Percentiles rank a stretch among this genome's conserved stretches.
Evolutionary conservation across 805 yeast species (phyloP).

Genomic region (Saccharomycopsis malanga): DNA sequence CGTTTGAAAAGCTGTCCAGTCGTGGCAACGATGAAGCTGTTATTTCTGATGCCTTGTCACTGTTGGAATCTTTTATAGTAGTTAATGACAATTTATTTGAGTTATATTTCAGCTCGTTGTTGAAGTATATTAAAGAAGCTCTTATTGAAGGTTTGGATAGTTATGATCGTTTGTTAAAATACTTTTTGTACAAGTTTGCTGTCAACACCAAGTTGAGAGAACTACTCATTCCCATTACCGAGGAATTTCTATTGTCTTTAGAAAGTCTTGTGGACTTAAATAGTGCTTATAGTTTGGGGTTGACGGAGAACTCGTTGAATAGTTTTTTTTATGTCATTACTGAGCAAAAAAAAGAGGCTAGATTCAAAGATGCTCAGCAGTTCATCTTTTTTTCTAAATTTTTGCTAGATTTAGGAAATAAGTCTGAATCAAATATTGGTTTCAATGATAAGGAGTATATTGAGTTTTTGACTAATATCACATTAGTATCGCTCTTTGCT

Average conservation of each 20-base stretch:
- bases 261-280: not conserved
- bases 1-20: not conserved
- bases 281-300: not conserved
- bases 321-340: constrained; percentile 7
- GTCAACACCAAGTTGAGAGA: not conserved
- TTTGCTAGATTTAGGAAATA: not conserved
- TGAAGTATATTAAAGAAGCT: too few species aligned
- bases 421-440: not conserved
- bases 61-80: not conserved
- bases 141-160: too few species aligned
- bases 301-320: constrained; percentile 7
- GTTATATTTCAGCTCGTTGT: not conserved
- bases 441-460: not conserved
- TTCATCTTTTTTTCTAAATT: constrained; percentile 8
- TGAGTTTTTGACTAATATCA: not conserved
- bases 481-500: not conserved
- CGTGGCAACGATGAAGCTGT: not conserved
- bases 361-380: constrained; percentile 1
- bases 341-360: not conserved
- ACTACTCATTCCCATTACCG: not conserved
- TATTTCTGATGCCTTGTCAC: not conserved
- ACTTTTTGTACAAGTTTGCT: not conserved
- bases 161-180: not conserved
- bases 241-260: not conserved
- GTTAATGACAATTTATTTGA: too few species aligned